These are phyloP conservation scores for Thermothelomyces thermophilus DNA, from an alignment of 2,329 filamentous ascomycete species.

Conservation along the genomic window DNA sequence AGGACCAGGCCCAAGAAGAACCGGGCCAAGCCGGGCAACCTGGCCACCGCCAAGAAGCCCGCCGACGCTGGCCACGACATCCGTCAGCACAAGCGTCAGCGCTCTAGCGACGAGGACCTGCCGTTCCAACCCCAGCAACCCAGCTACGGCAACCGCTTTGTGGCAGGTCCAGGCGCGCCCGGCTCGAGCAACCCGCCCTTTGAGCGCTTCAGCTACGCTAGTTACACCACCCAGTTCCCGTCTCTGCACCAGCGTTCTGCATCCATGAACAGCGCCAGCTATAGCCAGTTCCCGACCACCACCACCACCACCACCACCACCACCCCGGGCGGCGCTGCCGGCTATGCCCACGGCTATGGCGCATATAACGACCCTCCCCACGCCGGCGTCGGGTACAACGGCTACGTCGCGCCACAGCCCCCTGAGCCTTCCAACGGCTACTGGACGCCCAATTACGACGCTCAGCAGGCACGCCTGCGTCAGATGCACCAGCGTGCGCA, in stretches of 20 bases:
- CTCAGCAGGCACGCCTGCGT: not conserved
- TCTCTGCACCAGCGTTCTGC: slow-evolving; percentile 14
- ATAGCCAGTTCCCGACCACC: not conserved
- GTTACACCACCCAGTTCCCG: too few species aligned
- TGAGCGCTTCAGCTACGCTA: not conserved
- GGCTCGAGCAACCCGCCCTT: not conserved
- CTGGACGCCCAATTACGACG: not conserved
- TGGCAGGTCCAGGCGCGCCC: slow-evolving; percentile 16
- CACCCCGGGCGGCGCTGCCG: not conserved
- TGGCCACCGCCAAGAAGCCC: not conserved
- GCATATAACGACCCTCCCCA: too few species aligned
- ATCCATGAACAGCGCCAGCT: not conserved
- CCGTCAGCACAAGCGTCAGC: slow-evolving; percentile 26
- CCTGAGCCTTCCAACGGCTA: not conserved
- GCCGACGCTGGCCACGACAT: not conserved
- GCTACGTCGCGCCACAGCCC: not conserved
- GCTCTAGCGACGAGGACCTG: slow-evolving; percentile 21
- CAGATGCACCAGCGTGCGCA: not conserved
- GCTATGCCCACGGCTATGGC: not conserved
- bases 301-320: not conserved
- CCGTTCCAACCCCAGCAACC: slow-evolving; percentile 14
- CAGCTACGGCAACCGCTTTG: not conserved
- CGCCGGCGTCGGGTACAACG: not conserved
- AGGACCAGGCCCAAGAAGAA: slow-evolving; percentile 23
- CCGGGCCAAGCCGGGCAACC: not conserved